Evolutionary conservation across 2,329 filamentous ascomycete species (phyloP).

Genomic region (Cryphonectria carpinicola): DNA sequence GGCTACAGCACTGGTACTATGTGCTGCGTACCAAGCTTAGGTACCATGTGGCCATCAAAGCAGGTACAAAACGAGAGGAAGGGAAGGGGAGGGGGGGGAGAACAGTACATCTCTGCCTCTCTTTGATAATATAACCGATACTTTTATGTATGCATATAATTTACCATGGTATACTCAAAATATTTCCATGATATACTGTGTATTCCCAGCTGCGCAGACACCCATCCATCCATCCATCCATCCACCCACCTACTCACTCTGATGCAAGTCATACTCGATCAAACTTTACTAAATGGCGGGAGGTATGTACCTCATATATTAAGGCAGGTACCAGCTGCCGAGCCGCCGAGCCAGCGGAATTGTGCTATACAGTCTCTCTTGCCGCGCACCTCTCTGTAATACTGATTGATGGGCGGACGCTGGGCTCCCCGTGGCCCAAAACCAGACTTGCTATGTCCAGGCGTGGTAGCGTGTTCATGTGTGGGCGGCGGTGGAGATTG

Average conservation of each 20-base stretch:
- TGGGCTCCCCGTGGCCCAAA: neutral
- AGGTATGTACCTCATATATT: neutral
- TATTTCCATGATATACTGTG: neutral
- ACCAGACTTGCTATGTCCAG: neutral
- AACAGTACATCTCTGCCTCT: neutral
- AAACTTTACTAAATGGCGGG: neutral
- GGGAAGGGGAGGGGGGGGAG: too few species aligned
- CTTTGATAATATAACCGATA: neutral
- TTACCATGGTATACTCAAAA: neutral
- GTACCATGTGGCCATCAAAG: neutral
- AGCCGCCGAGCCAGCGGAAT: neutral
- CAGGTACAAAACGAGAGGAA: neutral
- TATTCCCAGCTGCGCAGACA: neutral
- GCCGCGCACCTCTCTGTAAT: neutral
- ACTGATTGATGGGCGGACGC: neutral
- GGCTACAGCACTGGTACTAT: too few species aligned
- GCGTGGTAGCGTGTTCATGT: constrained; percentile 1
- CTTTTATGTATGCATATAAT: too few species aligned
- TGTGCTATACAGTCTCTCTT: neutral
- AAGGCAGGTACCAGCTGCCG: neutral
- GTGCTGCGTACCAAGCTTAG: neutral
- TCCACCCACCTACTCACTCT: neutral
- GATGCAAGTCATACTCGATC: neutral
- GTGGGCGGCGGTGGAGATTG: neutral
- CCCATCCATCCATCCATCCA: neutral